A percentile compares a stretch with the other conserved stretches of the same genome.
phyloP scores from a whole-genome alignment of 2,329 filamentous ascomycete species.

The Penicillium sp. region DNA sequence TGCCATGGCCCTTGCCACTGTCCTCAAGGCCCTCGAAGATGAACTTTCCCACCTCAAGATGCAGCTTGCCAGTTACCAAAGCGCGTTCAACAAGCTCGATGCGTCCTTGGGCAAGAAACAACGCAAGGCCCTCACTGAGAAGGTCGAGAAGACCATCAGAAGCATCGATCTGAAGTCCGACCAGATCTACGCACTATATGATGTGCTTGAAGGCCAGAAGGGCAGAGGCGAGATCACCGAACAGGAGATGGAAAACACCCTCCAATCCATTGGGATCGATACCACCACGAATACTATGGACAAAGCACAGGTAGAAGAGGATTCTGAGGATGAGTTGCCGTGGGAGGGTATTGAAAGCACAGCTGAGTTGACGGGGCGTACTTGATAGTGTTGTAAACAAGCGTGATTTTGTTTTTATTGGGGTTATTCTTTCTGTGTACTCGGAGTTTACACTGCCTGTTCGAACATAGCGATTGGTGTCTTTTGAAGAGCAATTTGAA shows the following conservation, averaged over 20 bases:
- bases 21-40: slow-evolving; percentile 75
- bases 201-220: slow-evolving; percentile 77
- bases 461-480: neutral
- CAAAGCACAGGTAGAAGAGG: slow-evolving; percentile 29
- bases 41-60: slow-evolving; percentile 72
- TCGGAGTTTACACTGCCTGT: neutral
- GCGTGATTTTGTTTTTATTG: neutral
- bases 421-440: slow-evolving; percentile 2
- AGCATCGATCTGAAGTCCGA: slow-evolving; percentile 68
- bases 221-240: slow-evolving; percentile 59
- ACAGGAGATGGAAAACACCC: slow-evolving; percentile 60
- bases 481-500: neutral
- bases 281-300: slow-evolving; percentile 22
- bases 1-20: slow-evolving; percentile 67
- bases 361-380: slow-evolving; percentile 34
- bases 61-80: slow-evolving; percentile 58
- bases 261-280: slow-evolving; percentile 45
- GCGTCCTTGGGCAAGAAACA: slow-evolving; percentile 60
- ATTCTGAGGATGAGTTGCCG: slow-evolving; percentile 38
- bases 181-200: slow-evolving; percentile 76
- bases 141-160: slow-evolving; percentile 58
- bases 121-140: slow-evolving; percentile 56
- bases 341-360: slow-evolving; percentile 45
- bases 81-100: slow-evolving; percentile 62
- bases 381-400: neutral